Evolutionary conservation across 2,329 filamentous ascomycete species (phyloP), one percentile per base, ranked within the genome.

Genomic region (Didymella keratinophila): DNA sequence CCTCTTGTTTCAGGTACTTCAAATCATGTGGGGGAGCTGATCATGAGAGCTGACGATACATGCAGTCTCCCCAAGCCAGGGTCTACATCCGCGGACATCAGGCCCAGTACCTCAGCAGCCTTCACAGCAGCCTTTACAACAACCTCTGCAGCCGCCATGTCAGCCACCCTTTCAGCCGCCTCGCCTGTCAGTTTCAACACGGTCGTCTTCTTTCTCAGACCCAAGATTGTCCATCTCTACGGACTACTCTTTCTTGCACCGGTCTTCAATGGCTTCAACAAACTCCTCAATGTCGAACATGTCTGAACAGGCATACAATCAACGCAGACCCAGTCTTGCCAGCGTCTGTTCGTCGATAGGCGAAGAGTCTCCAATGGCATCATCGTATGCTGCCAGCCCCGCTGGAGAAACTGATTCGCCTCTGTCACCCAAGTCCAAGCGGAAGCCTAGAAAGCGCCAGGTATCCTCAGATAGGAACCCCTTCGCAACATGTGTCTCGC

Each of bases 401-500:
- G 11, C 44, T 9, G 60, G 67, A 10, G 55, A 39, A 12, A 27
- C 55, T 6, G 20, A 27, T 4, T 44, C 53, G 2, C 28, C 56
- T 14, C 2, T 43, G 21, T 10, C 53, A 14, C 21, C 58, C 2
- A 53, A n/a, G 2, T 6, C 37, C 1, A 48, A 34, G 21, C 62
- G 50, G 9, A 57, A 60, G n/a, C 14, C 58, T 4, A 39, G 54
- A 14, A 60, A 63, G 20, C 58, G 64, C 16, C 57, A 59, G 3
- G 12, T 32, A 4, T 42, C 49, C 2, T 62, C 60, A 25, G 66
- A 61, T 4, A 70, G 60, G 30, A 66, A 71, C 12, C 60, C 62
- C 7, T 75, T 73, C 58, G 60, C 62, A n/a, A 74, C 71, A 0
- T 76, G 73, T 30, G 62, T 70, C 11, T 71, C 68, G 2, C 63